phyloP scores from a whole-genome alignment of 2,329 filamentous ascomycete genomes.

The Onygena corvina region DNA sequence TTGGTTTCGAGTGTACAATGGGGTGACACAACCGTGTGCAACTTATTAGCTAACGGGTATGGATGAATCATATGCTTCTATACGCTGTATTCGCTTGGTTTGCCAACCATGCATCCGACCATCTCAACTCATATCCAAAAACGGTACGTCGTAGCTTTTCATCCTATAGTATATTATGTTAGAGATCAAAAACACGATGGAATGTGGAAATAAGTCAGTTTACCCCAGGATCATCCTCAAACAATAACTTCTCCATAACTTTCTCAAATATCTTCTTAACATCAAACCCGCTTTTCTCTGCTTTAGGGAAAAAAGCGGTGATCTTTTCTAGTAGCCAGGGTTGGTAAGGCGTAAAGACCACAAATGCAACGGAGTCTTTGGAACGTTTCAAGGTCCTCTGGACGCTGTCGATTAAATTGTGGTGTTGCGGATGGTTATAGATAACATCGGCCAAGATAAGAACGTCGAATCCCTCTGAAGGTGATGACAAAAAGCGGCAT shows the following conservation, averaged over 20 bases:
- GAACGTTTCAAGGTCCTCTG: constrained; percentile 50
- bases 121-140: constrained; percentile 62
- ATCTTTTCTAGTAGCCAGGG: constrained; percentile 83
- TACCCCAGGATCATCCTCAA: constrained; percentile 72
- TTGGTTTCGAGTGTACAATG: too few relatives aligned
- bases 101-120: constrained; percentile 34
- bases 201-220: constrained; percentile 20
- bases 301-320: constrained; percentile 72
- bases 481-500: constrained; percentile 43
- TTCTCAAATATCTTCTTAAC: constrained; percentile 73
- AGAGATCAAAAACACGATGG: not conserved
- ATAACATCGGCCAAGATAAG: constrained; percentile 78
- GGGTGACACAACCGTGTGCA: too few relatives aligned
- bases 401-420: constrained; percentile 62
- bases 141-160: constrained; percentile 70
- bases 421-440: constrained; percentile 83
- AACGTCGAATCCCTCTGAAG: constrained; percentile 52
- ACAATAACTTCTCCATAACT: constrained; percentile 74
- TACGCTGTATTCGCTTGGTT: not conserved
- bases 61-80: too few relatives aligned
- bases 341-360: constrained; percentile 90
- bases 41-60: too few relatives aligned
- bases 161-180: constrained; percentile 43
- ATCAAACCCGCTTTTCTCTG: constrained; percentile 54
- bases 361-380: constrained; percentile 53